phyloP scores from a whole-genome alignment of 2,329 filamentous ascomycete species.

The Phaeosphaeriaceae sp. region DNA sequence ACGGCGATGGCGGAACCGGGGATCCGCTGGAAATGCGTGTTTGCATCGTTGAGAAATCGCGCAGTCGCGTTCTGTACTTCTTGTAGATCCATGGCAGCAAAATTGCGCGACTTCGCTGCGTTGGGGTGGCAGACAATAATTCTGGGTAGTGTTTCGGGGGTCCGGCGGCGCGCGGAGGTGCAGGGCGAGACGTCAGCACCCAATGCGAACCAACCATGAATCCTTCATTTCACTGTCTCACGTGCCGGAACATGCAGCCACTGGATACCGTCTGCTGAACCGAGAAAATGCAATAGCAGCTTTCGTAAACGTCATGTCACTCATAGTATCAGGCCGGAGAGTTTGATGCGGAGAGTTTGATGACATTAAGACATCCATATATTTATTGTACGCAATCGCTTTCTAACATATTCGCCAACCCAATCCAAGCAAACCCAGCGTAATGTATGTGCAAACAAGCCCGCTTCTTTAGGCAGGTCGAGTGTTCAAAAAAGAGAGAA shows the following conservation, averaged over 20 bases:
- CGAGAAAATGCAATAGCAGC: neutral
- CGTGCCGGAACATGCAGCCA: slow-evolving; percentile 3
- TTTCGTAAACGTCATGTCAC: no score
- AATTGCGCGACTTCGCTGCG: neutral
- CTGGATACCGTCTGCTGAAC: neutral
- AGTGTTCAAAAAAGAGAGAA: slow-evolving; percentile 35
- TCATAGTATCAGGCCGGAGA: no score
- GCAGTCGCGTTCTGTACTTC: slow-evolving; percentile 62
- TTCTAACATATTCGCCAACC: slow-evolving; percentile 48
- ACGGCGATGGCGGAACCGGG: slow-evolving; percentile 93
- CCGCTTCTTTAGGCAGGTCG: slow-evolving; percentile 27
- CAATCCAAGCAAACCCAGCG: slow-evolving; percentile 38
- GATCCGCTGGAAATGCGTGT: slow-evolving; percentile 81
- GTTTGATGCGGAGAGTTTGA: neutral
- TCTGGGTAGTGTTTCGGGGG: slow-evolving; percentile 16
- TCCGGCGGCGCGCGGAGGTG: slow-evolving; percentile 33
- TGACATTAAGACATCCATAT: slow-evolving; percentile 30
- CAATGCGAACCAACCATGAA: neutral
- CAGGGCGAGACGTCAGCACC: slow-evolving; percentile 13
- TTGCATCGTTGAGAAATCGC: slow-evolving; percentile 62
- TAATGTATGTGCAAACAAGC: slow-evolving; percentile 47
- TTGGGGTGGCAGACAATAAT: slow-evolving; percentile 4
- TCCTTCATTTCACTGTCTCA: slow-evolving; percentile 17
- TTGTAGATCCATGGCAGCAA: slow-evolving; percentile 60
- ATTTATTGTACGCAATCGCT: slow-evolving; percentile 47